Evolutionary conservation across 2,329 filamentous ascomycete species (phyloP).

Genomic region (Raffaelea deltoideospora): DNA sequence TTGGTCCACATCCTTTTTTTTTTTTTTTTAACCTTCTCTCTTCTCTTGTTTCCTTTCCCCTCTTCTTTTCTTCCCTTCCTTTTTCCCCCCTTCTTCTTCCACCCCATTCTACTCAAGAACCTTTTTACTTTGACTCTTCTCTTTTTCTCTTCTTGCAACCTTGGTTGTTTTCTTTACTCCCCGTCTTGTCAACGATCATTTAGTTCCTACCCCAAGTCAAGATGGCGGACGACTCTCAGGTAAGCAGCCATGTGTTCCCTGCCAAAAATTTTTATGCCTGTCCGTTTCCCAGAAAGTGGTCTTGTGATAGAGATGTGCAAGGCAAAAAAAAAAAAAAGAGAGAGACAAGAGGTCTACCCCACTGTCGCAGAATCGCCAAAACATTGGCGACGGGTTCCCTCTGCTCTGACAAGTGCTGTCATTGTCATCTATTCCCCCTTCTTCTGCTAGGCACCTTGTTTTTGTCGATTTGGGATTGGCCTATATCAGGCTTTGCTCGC

Average conservation of each 20-base stretch:
- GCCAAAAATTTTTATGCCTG: background rate
- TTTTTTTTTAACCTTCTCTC: constrained; percentile 6
- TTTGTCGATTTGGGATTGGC: too few species aligned
- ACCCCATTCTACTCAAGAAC: constrained; percentile 7
- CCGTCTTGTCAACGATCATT: constrained; percentile 8
- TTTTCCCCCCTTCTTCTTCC: constrained; percentile 13
- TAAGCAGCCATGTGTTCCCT: too few species aligned
- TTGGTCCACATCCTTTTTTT: constrained; percentile 2
- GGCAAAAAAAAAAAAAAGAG: constrained; percentile 7
- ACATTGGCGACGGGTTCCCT: constrained; percentile 21
- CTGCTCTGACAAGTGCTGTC: background rate
- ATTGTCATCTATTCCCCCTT: background rate
- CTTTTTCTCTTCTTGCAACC: constrained; percentile 2
- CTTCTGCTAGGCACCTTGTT: too few species aligned
- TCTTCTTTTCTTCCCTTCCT: constrained; percentile 10
- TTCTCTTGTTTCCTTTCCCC: constrained; percentile 8
- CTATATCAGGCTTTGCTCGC: too few species aligned
- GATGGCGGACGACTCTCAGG: constrained; percentile 40
- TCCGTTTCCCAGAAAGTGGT: background rate
- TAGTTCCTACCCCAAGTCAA: constrained; percentile 27
- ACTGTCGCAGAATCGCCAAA: too few species aligned
- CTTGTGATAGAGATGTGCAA: constrained; percentile 9
- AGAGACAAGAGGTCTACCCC: too few species aligned
- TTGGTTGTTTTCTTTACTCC: background rate
- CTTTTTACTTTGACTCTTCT: too few species aligned